Evolutionary conservation across 2,329 filamentous ascomycete species (phyloP), one percentile per base, ranked within the genome.

Genomic region (Cercospora sojina): DNA sequence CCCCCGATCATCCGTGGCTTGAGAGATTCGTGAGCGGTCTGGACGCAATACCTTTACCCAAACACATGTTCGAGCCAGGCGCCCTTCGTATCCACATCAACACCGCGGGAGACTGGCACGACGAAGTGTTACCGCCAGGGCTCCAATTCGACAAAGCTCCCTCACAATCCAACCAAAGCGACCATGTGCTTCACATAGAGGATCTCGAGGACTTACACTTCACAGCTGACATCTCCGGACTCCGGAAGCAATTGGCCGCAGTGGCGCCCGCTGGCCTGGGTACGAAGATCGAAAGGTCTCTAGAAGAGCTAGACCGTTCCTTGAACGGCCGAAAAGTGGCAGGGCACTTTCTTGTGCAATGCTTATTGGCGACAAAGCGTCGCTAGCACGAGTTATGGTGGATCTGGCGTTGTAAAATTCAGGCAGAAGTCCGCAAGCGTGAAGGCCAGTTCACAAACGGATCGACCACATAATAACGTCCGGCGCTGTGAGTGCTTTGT

Each of bases 331-430:
- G 53, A 31, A 57, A 25, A 4, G 29, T 35, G 29, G 20, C 53
- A n/a, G 53, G 53, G 18, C 29, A 35, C 8, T 57, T 57, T 20
- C 25, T 57, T 3, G 53, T 31, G 3, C 16, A 35, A 23, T 57
- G 53, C 53, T 23, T 57, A 23, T 57, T 57, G 53, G 53, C 53
- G 27, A 57, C 53, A 35, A 57, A 57, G 53, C 27, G 53, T 18
- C 53, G 53, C 53, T 57, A 57, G 27, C 7, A 16, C 31, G 29
- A 32, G 8, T 32, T 25, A 5, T 5, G 18, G 53, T 57, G 53
- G 53, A 23, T 31, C 53, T 18, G 53, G 53, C 16, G 53, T 38
- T n/a, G 35, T 35, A 57, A 32, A 35, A 32, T 57, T 23, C 31
- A 20, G 31, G 29, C 53, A 23, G 31, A 35, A 32, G 31, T 32